Evolutionary conservation across 2,329 filamentous ascomycete species (phyloP).

Genomic region (Pseudogymnoascus sp.): DNA sequence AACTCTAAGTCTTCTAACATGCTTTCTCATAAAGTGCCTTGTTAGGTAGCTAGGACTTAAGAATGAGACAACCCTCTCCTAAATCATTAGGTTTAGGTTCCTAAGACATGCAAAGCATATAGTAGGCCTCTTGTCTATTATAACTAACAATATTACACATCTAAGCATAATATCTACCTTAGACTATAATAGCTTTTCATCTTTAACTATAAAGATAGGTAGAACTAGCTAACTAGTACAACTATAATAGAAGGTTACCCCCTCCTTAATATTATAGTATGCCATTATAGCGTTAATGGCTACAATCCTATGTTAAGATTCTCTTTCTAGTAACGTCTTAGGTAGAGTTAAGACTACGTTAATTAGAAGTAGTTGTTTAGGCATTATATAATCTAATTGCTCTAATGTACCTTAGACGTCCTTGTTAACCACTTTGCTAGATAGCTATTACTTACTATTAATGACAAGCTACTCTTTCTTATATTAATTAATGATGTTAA

Average conservation of each 20-base stretch:
- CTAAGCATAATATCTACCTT: neutral
- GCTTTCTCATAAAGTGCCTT: neutral
- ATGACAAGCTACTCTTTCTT: no score
- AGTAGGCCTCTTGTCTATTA: constrained; percentile 12
- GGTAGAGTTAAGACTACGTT: constrained; percentile 11
- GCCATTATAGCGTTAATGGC: constrained; percentile 12
- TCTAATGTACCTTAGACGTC: constrained; percentile 8
- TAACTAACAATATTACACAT: constrained; percentile 12
- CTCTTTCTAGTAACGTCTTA: constrained; percentile 10
- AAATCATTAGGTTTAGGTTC: neutral
- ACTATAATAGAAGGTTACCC: neutral
- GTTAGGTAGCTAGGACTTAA: neutral
- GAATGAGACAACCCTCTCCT: neutral
- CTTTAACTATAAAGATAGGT: neutral
- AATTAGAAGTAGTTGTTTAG: neutral
- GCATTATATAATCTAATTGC: constrained; percentile 10
- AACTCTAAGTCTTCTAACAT: no score
- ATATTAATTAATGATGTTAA: no score
- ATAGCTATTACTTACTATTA: constrained; percentile 5
- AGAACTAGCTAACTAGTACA: neutral
- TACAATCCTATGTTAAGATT: constrained; percentile 11
- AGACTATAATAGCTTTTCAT: neutral
- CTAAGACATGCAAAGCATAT: constrained; percentile 4
- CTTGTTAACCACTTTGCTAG: constrained; percentile 3
- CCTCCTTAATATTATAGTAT: constrained; percentile 10